Evolutionary conservation across 2,329 filamentous ascomycete genomes (phyloP).

Genomic region (Claviceps sorghi): DNA sequence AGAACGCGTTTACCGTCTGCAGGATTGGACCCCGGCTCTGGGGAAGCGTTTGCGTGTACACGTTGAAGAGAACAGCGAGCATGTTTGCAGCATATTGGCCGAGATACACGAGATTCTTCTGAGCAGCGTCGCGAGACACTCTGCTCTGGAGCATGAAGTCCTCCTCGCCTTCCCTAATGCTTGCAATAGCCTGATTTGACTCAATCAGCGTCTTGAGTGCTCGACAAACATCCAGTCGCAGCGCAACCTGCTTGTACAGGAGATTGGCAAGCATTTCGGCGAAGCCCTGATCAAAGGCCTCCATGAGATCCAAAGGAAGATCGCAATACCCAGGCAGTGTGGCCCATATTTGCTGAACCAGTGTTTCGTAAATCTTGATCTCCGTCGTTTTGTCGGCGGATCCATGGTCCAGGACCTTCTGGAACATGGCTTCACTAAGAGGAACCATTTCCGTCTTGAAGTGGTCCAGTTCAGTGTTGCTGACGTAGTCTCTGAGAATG

Average conservation of each 20-base stretch:
- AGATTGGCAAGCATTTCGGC: constrained; percentile 85
- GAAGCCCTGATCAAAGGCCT: constrained; percentile 73
- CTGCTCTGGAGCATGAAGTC: constrained; percentile 64
- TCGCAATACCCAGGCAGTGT: constrained; percentile 91
- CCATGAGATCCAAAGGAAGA: constrained; percentile 62
- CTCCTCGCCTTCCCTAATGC: constrained; percentile 52
- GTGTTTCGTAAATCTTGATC: constrained; percentile 91
- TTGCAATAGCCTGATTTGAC: constrained; percentile 70
- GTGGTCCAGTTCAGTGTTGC: constrained; percentile 74
- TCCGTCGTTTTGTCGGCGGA: constrained; percentile 82
- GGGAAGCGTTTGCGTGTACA: constrained; percentile 91
- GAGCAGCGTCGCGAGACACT: constrained; percentile 58
- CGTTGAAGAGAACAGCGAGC: constrained; percentile 94
- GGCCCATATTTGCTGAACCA: constrained; percentile 92
- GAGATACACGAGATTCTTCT: constrained; percentile 70
- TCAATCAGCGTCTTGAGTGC: constrained; percentile 78
- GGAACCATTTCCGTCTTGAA: constrained; percentile 80
- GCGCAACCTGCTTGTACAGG: constrained; percentile 78
- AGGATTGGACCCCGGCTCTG: constrained; percentile 83
- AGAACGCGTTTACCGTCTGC: constrained; percentile 85
- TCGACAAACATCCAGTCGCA: constrained; percentile 77
- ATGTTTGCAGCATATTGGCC: constrained; percentile 71
- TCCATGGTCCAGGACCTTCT: constrained; percentile 72
- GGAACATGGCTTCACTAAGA: constrained; percentile 78
- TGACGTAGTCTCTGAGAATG: constrained; percentile 74